Evolutionary conservation across 352 stramenopile genomes (phyloP).

Genomic region (Elongisporangium senticosum): DNA sequence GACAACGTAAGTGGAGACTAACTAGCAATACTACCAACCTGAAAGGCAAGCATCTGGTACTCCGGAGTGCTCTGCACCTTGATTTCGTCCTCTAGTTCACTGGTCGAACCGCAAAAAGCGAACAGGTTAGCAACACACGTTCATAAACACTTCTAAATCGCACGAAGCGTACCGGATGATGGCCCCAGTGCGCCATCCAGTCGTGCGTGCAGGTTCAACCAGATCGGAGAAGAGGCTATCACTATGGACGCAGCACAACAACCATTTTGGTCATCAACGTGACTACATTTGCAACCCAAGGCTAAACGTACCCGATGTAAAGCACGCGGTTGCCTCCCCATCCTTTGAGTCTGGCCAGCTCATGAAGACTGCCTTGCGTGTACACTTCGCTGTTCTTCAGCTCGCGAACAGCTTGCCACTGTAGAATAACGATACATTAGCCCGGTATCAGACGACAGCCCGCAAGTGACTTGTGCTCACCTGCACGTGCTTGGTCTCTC

Average conservation of each 20-base stretch:
- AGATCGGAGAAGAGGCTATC: slow-evolving; percentile 94
- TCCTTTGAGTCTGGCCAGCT: slow-evolving; percentile 55
- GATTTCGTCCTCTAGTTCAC: slow-evolving; percentile 86
- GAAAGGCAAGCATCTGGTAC: slow-evolving; percentile 62
- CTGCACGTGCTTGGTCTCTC: slow-evolving; percentile 58
- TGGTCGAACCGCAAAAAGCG: slow-evolving; percentile 7
- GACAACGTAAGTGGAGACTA: not conserved
- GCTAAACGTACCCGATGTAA: slow-evolving; percentile 85
- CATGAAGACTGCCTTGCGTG: slow-evolving; percentile 69
- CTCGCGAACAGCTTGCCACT: slow-evolving; percentile 65
- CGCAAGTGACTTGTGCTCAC: slow-evolving; percentile 5
- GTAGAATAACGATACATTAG: slow-evolving; percentile 5
- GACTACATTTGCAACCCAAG: not conserved
- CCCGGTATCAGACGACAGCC: not conserved
- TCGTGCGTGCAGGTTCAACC: slow-evolving; percentile 90
- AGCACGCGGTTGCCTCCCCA: slow-evolving; percentile 80
- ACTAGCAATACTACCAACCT: slow-evolving; percentile 13
- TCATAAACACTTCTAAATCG: not conserved
- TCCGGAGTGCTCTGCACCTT: slow-evolving; percentile 45
- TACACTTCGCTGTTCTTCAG: slow-evolving; percentile 67
- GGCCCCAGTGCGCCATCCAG: slow-evolving; percentile 90
- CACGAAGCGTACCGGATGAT: slow-evolving; percentile 71
- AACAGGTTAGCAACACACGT: not conserved
- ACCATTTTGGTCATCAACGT: not conserved
- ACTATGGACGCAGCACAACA: slow-evolving; percentile 14